A percentile compares a stretch with the other conserved stretches of the same genome.
These are phyloP conservation scores for Wallemia ichthyophaga DNA, from an alignment of 1,284 basidiomycete species.

Conservation along the genomic window DNA sequence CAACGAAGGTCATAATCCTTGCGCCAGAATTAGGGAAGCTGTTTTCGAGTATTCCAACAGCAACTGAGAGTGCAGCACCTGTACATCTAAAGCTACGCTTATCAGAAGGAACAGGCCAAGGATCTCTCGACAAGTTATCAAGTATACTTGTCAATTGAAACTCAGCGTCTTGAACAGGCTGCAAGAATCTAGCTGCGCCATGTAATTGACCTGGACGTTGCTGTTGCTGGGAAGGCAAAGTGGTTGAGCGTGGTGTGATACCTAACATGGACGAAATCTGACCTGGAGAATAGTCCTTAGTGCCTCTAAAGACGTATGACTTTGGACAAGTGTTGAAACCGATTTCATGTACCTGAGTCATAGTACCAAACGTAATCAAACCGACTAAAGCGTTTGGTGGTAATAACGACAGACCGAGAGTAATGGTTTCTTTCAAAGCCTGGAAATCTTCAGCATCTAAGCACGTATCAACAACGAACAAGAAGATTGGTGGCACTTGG, in stretches of 20 bases:
- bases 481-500: slow-evolving; percentile 77
- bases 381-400: slow-evolving; percentile 85
- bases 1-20: slow-evolving; percentile 84
- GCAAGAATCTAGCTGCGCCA: slow-evolving; percentile 72
- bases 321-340: slow-evolving; percentile 90
- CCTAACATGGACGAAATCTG: slow-evolving; percentile 98
- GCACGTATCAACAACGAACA: slow-evolving; percentile 93
- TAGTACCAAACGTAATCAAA: slow-evolving; percentile 82
- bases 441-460: slow-evolving; percentile 87
- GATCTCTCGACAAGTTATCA: slow-evolving; percentile 64
- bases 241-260: slow-evolving; percentile 23
- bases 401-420: slow-evolving; percentile 70
- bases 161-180: slow-evolving; percentile 78
- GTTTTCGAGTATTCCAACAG: slow-evolving; percentile 79
- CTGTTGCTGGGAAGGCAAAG: slow-evolving; percentile 28
- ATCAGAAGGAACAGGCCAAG: slow-evolving; percentile 91
- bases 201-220: slow-evolving; percentile 47
- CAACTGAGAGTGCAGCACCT: slow-evolving; percentile 77
- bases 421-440: slow-evolving; percentile 67
- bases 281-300: slow-evolving; percentile 92
- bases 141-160: slow-evolving; percentile 87
- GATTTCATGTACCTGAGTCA: slow-evolving; percentile 97
- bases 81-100: slow-evolving; percentile 86
- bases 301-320: slow-evolving; percentile 93
- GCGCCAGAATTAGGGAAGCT: slow-evolving; percentile 89